These are phyloP conservation scores for Hydrangea macrophylla DNA, from an alignment of 148 eudicot genomes.

Conservation along the genomic window DNA sequence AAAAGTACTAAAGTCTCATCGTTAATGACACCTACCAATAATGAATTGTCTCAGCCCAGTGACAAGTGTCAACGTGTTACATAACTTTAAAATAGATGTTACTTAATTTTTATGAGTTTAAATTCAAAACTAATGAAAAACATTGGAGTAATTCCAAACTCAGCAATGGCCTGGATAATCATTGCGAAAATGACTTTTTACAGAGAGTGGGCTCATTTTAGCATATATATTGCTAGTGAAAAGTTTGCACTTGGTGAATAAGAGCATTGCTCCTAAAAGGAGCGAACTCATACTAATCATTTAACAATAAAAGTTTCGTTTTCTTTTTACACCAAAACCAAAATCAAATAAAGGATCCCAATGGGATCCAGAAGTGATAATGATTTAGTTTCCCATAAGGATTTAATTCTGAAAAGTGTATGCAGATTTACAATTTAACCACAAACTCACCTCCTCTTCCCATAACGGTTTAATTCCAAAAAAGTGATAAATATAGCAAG, in stretches of 20 bases:
- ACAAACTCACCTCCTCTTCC: no score
- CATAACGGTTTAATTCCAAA: no score
- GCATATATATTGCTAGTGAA: not conserved
- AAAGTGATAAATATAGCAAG: no score
- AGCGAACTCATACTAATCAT: conserved; percentile 18
- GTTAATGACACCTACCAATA: no score
- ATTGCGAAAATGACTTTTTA: conserved; percentile 13
- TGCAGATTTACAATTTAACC: no score
- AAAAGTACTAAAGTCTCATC: no score
- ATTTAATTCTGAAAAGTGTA: not conserved
- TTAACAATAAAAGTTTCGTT: conserved; percentile 26
- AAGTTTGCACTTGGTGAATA: conserved; percentile 19
- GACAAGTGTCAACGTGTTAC: no score
- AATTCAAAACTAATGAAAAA: no score
- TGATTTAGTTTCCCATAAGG: conserved; percentile 10
- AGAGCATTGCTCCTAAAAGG: conserved; percentile 18
- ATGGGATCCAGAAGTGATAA: conserved; percentile 11
- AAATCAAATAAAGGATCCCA: conserved; percentile 20
- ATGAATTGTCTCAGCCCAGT: no score
- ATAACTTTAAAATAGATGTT: no score
- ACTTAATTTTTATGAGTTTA: no score
- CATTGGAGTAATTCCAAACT: not conserved
- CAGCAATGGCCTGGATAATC: conserved; percentile 26
- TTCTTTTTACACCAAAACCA: conserved; percentile 27
- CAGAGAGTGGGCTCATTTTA: conserved; percentile 22